A percentile compares a stretch with the other conserved stretches of the same genome.
These are phyloP conservation scores for Penicillium sp. DNA, from an alignment of 2,329 filamentous ascomycete genomes.

Conservation along the genomic window DNA sequence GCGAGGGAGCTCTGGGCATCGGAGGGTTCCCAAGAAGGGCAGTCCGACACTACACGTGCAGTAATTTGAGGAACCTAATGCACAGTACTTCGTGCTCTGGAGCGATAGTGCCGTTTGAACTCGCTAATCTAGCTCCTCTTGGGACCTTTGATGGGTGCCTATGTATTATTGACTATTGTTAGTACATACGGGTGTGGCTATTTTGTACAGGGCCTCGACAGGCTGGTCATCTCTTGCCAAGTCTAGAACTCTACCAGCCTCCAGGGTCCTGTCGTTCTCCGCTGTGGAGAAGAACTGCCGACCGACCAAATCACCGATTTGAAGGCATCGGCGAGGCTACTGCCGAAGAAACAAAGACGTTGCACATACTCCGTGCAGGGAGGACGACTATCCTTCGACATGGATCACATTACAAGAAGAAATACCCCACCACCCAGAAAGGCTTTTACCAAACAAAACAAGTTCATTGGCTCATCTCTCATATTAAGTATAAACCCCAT, in stretches of 20 bases:
- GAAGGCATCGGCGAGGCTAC: background rate
- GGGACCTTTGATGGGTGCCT: background rate
- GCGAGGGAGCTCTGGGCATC: background rate
- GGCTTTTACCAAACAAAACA: background rate
- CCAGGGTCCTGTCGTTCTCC: background rate
- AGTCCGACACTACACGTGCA: background rate
- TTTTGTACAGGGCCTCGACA: background rate
- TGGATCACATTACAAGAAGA: background rate
- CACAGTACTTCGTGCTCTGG: background rate
- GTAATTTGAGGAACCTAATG: background rate
- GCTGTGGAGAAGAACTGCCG: background rate
- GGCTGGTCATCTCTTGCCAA: background rate
- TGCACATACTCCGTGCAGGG: background rate
- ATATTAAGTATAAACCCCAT: background rate
- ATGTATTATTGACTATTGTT: background rate
- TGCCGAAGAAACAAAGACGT: background rate
- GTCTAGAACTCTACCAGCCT: background rate
- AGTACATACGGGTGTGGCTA: background rate
- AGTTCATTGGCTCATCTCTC: background rate
- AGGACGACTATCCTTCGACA: background rate
- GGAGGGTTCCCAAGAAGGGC: background rate
- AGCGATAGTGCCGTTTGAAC: background rate
- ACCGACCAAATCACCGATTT: background rate
- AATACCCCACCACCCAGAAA: background rate
- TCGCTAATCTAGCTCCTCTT: background rate